A percentile compares a stretch with the other conserved stretches of the same genome.
Evolutionary conservation across 1,284 basidiomycete species (phyloP).

Genomic region (Chiua sp.): DNA sequence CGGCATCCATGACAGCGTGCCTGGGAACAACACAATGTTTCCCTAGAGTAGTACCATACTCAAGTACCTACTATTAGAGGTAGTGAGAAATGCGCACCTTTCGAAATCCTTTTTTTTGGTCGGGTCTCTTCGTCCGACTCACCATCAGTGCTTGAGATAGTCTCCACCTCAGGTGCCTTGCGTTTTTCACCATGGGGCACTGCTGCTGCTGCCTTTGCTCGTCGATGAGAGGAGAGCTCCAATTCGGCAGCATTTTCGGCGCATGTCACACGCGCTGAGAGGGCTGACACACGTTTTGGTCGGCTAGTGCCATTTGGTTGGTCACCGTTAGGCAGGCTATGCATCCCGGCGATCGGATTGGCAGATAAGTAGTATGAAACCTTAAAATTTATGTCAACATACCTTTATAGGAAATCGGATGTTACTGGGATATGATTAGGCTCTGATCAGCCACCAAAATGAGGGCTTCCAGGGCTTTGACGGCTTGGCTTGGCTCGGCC

Average conservation of each 20-base stretch:
- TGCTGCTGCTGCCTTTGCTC: not conserved
- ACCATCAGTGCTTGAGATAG: not conserved
- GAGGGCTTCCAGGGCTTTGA: too few species aligned
- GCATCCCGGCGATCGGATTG: not conserved
- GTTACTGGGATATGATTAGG: not conserved
- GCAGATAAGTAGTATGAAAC: not conserved
- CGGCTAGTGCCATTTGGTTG: not conserved
- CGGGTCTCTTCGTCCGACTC: not conserved
- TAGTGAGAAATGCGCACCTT: too few species aligned
- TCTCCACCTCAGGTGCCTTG: not conserved
- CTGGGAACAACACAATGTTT: too few species aligned
- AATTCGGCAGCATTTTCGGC: too few species aligned
- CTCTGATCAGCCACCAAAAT: not conserved
- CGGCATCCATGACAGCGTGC: too few species aligned
- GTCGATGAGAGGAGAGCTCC: not conserved
- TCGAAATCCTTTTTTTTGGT: not conserved
- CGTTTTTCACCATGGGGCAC: not conserved
- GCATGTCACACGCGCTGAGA: not conserved
- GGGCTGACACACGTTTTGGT: not conserved
- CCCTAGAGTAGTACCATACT: too few species aligned
- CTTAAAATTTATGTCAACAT: slow-evolving; percentile 2
- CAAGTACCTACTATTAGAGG: too few species aligned
- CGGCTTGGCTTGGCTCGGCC: not conserved
- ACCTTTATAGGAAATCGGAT: not conserved
- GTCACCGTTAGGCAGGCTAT: not conserved